Evolutionary conservation across 768 basidiomycete species (phyloP).

Genomic region (Mycena leptocephala): DNA sequence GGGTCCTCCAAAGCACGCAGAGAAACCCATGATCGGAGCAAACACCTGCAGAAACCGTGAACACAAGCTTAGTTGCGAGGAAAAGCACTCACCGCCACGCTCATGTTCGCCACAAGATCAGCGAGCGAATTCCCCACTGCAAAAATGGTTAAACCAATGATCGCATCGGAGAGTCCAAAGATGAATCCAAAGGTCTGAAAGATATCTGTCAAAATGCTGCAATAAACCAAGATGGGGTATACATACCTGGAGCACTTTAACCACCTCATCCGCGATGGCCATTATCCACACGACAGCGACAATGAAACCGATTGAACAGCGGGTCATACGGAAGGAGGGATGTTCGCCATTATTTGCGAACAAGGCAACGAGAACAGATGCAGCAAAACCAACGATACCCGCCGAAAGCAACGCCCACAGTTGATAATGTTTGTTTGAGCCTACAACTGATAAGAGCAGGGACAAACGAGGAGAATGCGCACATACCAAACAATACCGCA

Average conservation of each 20-base stretch:
- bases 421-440: conserved; percentile 56
- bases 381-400: conserved; percentile 67
- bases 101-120: conserved; percentile 97
- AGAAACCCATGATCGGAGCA: conserved; percentile 95
- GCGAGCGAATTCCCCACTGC: conserved; percentile 97
- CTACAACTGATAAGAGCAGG: conserved; percentile 50
- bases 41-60: conserved; percentile 67
- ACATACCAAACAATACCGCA: conserved; percentile 84
- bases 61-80: neutral
- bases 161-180: conserved; percentile 96
- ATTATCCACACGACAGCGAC: conserved; percentile 98
- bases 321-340: conserved; percentile 71
- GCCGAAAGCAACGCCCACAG: conserved; percentile 71
- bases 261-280: conserved; percentile 97
- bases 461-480: neutral
- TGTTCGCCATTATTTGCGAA: conserved; percentile 75
- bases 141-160: conserved; percentile 97
- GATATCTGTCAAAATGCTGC: conserved; percentile 6
- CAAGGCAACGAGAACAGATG: conserved; percentile 70
- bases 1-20: conserved; percentile 94
- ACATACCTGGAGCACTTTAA: conserved; percentile 88
- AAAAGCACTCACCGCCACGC: conserved; percentile 79
- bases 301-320: conserved; percentile 93
- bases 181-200: conserved; percentile 91
- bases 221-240: neutral